Conservation (phyloP, 176 grass and related monocot species). For the Bonia amplexicaulis region DNA sequence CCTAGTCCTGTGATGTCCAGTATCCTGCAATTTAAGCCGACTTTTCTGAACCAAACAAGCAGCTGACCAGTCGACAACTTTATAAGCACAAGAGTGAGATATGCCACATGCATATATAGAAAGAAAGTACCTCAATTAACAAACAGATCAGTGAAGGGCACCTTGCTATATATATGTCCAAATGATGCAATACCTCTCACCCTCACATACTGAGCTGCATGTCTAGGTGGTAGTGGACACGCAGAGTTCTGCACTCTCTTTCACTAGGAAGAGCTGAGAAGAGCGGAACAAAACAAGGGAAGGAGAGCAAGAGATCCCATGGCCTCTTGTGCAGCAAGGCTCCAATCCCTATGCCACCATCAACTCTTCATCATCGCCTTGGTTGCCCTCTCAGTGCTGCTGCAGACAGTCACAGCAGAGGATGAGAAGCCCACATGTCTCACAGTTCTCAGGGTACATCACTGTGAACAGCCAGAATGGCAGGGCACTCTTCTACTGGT, state of each 20-base stretch:
- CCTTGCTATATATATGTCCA: constrained; percentile 22
- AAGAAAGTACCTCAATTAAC: neutral
- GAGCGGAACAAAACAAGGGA: neutral
- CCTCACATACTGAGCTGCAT: neutral
- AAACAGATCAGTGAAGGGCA: neutral
- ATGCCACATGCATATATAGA: neutral
- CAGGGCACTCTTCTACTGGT: constrained; percentile 73
- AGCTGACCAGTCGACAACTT: constrained; percentile 2
- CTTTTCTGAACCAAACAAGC: neutral
- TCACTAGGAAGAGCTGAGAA: neutral
- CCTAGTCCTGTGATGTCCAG: neutral
- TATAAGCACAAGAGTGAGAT: neutral
- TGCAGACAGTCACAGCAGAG: neutral
- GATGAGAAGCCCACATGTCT: constrained; percentile 22
- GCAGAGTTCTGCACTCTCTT: neutral
- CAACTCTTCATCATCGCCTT: constrained; percentile 19
- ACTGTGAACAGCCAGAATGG: constrained; percentile 42
- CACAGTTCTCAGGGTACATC: constrained; percentile 61
- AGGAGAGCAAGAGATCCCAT: neutral
- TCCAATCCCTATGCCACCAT: neutral
- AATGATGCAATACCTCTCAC: neutral
- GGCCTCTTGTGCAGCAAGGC: constrained; percentile 13
- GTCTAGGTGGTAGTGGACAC: neutral
- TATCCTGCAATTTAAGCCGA: neutral
- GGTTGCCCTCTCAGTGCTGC: constrained; percentile 10